phyloP scores from a whole-genome alignment of 116 monocot genomes.

The Dioscorea cayenensis region DNA sequence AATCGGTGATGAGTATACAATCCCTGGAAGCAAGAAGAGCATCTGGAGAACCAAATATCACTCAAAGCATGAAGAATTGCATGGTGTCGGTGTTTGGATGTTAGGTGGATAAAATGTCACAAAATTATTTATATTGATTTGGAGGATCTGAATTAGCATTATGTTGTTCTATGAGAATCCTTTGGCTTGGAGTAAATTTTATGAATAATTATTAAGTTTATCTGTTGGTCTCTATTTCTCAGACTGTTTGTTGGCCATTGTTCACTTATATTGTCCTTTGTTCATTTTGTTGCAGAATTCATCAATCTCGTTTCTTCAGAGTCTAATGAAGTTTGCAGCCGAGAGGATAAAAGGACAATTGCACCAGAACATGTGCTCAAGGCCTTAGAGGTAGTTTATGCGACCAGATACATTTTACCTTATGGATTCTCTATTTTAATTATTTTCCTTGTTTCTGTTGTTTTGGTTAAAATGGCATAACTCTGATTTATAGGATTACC shows the following conservation, averaged over 20 bases:
- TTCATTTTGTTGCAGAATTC: constrained; percentile 55
- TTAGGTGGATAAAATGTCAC: no score
- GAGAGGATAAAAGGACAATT: constrained; percentile 93
- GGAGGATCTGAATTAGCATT: no score
- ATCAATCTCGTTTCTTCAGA: constrained; percentile 97
- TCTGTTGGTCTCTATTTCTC: neutral
- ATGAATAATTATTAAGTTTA: neutral
- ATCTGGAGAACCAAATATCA: no score
- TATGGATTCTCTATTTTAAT: neutral
- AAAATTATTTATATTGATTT: no score
- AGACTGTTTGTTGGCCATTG: neutral
- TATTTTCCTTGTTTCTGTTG: neutral
- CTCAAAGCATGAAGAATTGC: no score
- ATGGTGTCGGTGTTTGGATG: no score
- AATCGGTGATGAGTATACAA: no score
- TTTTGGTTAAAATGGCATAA: neutral
- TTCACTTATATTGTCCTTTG: neutral
- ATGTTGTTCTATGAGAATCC: no score
- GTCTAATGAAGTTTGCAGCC: constrained; percentile 91
- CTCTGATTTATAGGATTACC: neutral
- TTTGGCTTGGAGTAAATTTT: no score
- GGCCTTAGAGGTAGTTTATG: constrained; percentile 69
- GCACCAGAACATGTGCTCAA: constrained; percentile 97
- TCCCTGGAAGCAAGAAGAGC: no score
- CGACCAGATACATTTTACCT: neutral